A percentile compares a stretch with the other conserved stretches of the same genome.
Conservation (phyloP, 257 asterid species). For the Jaltomata sinuosa region DNA sequence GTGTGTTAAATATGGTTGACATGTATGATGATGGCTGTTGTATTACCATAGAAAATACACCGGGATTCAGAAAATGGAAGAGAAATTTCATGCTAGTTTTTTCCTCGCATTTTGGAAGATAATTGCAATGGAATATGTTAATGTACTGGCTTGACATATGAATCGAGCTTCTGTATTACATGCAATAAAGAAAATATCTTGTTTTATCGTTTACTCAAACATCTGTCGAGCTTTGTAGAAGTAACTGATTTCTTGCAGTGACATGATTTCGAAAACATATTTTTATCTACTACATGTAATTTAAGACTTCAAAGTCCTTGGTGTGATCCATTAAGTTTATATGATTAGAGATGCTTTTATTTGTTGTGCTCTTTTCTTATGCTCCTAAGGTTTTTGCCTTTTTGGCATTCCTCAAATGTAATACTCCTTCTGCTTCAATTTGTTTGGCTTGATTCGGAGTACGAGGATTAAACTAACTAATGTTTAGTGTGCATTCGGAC, state of each 20-base stretch:
- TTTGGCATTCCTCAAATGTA: not conserved
- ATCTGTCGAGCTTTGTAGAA: not conserved
- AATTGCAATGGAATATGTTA: not conserved
- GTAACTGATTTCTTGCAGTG: not conserved
- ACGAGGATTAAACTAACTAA: not conserved
- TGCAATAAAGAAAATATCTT: not conserved
- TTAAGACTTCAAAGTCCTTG: not conserved
- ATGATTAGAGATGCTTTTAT: not conserved
- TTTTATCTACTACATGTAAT: not conserved
- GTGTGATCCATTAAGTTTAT: not conserved
- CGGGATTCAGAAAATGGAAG: not conserved
- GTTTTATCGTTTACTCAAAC: not conserved
- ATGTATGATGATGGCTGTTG: slow-evolving; percentile 33
- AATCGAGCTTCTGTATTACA: not conserved
- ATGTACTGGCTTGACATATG: not conserved
- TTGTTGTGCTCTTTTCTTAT: not conserved
- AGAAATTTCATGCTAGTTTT: not conserved
- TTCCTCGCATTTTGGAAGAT: not conserved
- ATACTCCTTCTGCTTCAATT: not conserved
- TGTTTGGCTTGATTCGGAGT: not conserved
- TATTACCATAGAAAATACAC: slow-evolving; percentile 24
- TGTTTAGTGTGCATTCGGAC: not conserved
- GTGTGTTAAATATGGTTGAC: slow-evolving; percentile 3
- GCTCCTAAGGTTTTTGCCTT: not conserved
- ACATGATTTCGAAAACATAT: not conserved